A percentile compares a stretch with the other conserved stretches of the same genome.
Conservation (phyloP, 768 basidiomycete species). For the Naematelia aurantialba region DNA sequence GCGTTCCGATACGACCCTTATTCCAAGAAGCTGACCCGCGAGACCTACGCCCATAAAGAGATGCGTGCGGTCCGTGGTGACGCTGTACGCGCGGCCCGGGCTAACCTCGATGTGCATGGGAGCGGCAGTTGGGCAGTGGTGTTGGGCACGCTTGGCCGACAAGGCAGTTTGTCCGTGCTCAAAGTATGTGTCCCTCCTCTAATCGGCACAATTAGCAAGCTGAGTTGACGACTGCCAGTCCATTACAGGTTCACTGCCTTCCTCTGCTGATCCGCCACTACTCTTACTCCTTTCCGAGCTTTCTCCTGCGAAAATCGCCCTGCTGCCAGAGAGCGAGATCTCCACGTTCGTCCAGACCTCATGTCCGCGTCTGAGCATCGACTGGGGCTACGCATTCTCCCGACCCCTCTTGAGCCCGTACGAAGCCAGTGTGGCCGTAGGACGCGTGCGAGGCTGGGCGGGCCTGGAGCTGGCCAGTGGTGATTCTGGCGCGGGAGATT, state of each 20-base stretch:
- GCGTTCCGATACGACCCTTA: conserved; percentile 99
- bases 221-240: conserved; percentile 11
- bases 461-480: conserved; percentile 23
- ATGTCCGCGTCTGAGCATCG: conserved; percentile 91
- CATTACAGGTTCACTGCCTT: conserved; percentile 13
- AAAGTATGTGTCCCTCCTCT: conserved; percentile 54
- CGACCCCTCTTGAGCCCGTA: conserved; percentile 86
- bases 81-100: conserved; percentile 67
- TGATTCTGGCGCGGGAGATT: conserved; percentile 53
- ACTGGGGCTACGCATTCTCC: conserved; percentile 97
- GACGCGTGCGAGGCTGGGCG: conserved; percentile 64
- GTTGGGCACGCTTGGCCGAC: conserved; percentile 87
- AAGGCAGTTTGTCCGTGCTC: conserved; percentile 86
- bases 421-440: conserved; percentile 82
- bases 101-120: conserved; percentile 56
- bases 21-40: conserved; percentile 91
- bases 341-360: conserved; percentile 93
- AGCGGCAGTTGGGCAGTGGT: conserved; percentile 76
- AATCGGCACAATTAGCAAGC: not conserved
- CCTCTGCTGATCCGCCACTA: conserved; percentile 51
- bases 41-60: conserved; percentile 80
- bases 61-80: conserved; percentile 73
- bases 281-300: conserved; percentile 92
- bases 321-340: conserved; percentile 70
- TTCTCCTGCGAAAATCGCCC: conserved; percentile 86